Conservation (phyloP, 768 basidiomycete genomes). For the Kondoa malvinella region DNA sequence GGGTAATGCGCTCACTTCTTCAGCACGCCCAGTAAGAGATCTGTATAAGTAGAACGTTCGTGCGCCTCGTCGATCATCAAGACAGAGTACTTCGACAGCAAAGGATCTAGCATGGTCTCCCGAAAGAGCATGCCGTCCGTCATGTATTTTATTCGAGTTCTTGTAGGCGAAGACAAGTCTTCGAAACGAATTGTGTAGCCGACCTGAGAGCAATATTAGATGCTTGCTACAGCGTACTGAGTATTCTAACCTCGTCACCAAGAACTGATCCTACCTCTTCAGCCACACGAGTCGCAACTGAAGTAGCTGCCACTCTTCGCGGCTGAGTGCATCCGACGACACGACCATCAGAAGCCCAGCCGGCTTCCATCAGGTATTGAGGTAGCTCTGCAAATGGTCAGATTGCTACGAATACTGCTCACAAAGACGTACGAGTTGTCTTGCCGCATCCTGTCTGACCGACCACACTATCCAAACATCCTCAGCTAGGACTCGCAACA, state of each 20-base stretch:
- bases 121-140: slow-evolving; percentile 92
- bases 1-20: slow-evolving; percentile 52
- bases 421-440: slow-evolving; percentile 61
- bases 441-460: slow-evolving; percentile 96
- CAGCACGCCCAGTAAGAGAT: slow-evolving; percentile 71
- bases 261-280: slow-evolving; percentile 73
- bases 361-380: slow-evolving; percentile 80
- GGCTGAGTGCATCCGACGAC: slow-evolving; percentile 88
- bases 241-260: slow-evolving; percentile 57
- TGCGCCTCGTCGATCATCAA: slow-evolving; percentile 99
- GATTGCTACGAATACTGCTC: not conserved
- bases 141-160: slow-evolving; percentile 82
- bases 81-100: slow-evolving; percentile 47
- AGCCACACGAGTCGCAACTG: slow-evolving; percentile 77
- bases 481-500: not conserved
- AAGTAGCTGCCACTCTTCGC: slow-evolving; percentile 81
- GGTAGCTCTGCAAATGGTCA: slow-evolving; percentile 54
- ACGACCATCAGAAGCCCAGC: slow-evolving; percentile 70
- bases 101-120: slow-evolving; percentile 63
- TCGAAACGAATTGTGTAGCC: slow-evolving; percentile 97
- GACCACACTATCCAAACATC: slow-evolving; percentile 43
- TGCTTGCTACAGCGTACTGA: not conserved
- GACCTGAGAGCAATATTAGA: slow-evolving; percentile 42
- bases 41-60: slow-evolving; percentile 89
- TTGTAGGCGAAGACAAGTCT: slow-evolving; percentile 65